These are phyloP conservation scores for Lentinula lateritia DNA, from an alignment of 768 basidiomycete species.

Conservation along the genomic window DNA sequence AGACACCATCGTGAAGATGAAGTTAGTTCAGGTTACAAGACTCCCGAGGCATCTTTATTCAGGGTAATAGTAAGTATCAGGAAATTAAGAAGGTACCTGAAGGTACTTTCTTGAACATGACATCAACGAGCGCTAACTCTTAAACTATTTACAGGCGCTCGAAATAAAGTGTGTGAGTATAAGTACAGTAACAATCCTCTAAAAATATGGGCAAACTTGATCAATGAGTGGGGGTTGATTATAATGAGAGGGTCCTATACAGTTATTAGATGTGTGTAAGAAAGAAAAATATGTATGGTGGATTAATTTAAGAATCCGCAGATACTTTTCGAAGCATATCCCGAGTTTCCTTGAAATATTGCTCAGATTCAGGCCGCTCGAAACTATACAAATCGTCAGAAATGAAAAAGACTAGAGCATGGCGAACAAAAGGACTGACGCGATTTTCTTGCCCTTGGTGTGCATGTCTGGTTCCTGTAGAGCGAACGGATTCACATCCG, in stretches of 20 bases:
- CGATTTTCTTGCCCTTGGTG: conserved; percentile 70
- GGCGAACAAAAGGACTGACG: conserved; percentile 38
- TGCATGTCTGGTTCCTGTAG: conserved; percentile 85
- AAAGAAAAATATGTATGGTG: background rate
- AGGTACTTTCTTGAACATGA: background rate
- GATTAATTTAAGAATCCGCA: background rate
- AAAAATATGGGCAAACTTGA: too few species aligned
- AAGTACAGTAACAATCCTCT: too few species aligned
- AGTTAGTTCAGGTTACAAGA: background rate
- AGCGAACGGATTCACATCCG: conserved; percentile 88
- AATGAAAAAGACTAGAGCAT: background rate
- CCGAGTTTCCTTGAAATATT: conserved; percentile 60
- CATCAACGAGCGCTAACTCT: background rate
- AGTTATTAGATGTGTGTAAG: background rate
- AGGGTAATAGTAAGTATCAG: background rate
- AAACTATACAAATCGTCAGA: conserved; percentile 39
- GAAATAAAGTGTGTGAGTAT: too few species aligned
- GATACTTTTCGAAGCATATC: conserved; percentile 35
- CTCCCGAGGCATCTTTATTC: background rate
- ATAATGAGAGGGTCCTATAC: background rate
- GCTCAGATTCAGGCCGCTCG: conserved; percentile 59
- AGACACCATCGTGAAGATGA: background rate
- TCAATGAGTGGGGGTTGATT: background rate
- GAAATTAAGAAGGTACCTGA: background rate
- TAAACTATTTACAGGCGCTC: too few species aligned